Evolutionary conservation across 257 asterid genomes (phyloP), one percentile per base, ranked within the genome.

Genomic region (Gentiana dahurica): DNA sequence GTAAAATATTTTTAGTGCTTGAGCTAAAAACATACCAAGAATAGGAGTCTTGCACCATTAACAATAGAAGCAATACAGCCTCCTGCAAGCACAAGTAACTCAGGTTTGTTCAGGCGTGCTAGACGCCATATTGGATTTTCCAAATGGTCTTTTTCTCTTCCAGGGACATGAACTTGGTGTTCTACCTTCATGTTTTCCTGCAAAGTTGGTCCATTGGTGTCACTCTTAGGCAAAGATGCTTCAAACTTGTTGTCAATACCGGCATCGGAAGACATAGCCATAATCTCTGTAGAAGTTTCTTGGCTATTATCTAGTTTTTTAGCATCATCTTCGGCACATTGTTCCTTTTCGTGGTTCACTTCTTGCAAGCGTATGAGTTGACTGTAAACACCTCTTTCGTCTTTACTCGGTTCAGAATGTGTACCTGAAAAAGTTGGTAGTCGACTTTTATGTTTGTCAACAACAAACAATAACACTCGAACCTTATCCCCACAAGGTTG

Each of bases 81-180:
- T 2, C 56, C 65, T 1, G 70, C 11, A 43, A 89, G 46, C 54
- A 74, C 70, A 2, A 93, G 90, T 15, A 60, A 37, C 76, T 89
- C 97, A 8, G 97, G 94, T 66, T 80, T 89, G 83, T 89, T 86
- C 54, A 89, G 83, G 53, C 67, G 67, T 6, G 68, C 73, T n/a
- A 88, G 73, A 7, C 96, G 87, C 62, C 80, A 72, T 0, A 88
- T 3, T n/a, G 93, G 71, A 49, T 84, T 87, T 12, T 65, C 47
- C 11, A 64, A 76, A 34, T 67, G 81, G 74, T 75, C 77, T 4
- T 61, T 62, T 39, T 63, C 52, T 11, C 24, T 24, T 24, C 24
- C 24, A 24, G 24, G 24, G 24, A 24, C 24, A 24, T 24, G 24
- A 24, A 24, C 24, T 24, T 24, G 24, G 24, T 24, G 24, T 24